Evolutionary conservation across 2,329 filamentous ascomycete species (phyloP).

Genomic region (Colletotrichum caudatum): DNA sequence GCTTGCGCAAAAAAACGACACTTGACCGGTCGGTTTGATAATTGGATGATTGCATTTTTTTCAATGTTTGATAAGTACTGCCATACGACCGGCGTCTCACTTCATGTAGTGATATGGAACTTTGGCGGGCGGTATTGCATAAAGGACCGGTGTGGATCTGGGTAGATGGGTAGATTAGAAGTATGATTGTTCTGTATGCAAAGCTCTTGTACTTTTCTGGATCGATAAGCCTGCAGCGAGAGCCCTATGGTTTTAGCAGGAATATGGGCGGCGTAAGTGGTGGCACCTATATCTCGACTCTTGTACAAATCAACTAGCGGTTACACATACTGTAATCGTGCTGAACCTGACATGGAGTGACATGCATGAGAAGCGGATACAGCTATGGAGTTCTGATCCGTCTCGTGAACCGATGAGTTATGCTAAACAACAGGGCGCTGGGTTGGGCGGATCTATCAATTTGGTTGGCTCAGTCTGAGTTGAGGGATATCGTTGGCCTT

Average conservation of each 20-base stretch:
- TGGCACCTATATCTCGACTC: constrained; percentile 19
- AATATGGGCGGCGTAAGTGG: not conserved
- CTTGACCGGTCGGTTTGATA: not conserved
- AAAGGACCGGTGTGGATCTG: not conserved
- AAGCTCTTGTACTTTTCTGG: not conserved
- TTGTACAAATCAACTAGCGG: not conserved
- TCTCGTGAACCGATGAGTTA: not conserved
- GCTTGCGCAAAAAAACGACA: not conserved
- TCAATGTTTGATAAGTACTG: not conserved
- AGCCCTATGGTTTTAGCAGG: not conserved
- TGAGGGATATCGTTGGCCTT: too few relatives aligned
- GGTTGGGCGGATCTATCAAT: not conserved
- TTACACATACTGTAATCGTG: not conserved
- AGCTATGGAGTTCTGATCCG: not conserved
- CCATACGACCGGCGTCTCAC: not conserved
- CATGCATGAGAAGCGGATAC: not conserved
- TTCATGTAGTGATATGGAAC: not conserved
- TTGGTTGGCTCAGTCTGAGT: not conserved
- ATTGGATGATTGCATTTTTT: not conserved
- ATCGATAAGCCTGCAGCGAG: not conserved
- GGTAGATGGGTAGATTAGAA: not conserved
- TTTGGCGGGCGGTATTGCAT: not conserved
- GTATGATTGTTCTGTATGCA: not conserved
- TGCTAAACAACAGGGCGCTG: not conserved
- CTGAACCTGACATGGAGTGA: constrained; percentile 15